phyloP scores from a whole-genome alignment of 2,329 filamentous ascomycete genomes.

The Alternaria sp. region DNA sequence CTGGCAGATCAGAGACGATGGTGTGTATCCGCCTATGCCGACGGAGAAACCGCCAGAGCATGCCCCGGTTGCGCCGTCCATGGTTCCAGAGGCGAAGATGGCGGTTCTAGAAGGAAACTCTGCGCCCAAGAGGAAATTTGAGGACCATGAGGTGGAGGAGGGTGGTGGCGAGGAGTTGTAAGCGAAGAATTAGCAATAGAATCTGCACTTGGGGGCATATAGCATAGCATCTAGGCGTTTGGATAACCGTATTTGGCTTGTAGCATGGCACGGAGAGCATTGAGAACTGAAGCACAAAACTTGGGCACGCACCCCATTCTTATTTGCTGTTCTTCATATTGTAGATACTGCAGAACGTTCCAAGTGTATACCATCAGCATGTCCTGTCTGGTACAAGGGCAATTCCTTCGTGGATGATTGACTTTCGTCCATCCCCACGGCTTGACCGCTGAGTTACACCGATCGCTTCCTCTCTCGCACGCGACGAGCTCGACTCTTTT shows the following conservation, averaged over 20 bases:
- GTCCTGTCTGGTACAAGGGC: too few relatives aligned
- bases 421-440: too few relatives aligned
- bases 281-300: neutral
- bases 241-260: neutral
- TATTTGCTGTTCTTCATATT: too few relatives aligned
- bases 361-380: too few relatives aligned
- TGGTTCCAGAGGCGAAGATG: constrained; percentile 10
- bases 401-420: too few relatives aligned
- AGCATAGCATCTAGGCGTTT: neutral
- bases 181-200: constrained; percentile 9
- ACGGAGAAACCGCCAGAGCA: constrained; percentile 26
- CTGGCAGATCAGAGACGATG: constrained; percentile 61
- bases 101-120: constrained; percentile 14
- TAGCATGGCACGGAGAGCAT: neutral
- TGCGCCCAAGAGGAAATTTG: constrained; percentile 38
- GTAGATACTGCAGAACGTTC: too few relatives aligned
- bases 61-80: constrained; percentile 19
- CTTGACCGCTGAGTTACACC: neutral
- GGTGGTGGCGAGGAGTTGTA: neutral
- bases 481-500: neutral
- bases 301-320: too few relatives aligned
- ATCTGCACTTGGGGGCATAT: neutral
- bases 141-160: neutral
- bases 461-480: neutral
- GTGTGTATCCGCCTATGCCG: constrained; percentile 43